Base-by-base conservation (phyloP, 164 flowering plant genomes). In the Dillenia turbinata region DNA sequence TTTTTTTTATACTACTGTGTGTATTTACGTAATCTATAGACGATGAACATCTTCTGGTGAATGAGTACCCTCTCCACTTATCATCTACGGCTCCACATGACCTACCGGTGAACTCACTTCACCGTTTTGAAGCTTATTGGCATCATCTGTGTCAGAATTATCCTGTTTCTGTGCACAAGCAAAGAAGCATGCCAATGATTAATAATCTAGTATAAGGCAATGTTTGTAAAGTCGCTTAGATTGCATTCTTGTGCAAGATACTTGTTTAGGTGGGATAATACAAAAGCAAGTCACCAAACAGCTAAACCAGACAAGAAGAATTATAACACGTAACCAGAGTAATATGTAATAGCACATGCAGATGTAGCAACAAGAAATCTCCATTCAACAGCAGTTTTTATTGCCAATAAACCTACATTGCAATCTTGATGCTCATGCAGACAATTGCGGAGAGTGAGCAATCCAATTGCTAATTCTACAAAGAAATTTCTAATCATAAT, bases 101-200 rank as follows among this genome's bases (percentile, higher is more conserved):
- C 40, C 40, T 33, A 33, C 40, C 7, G 7, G 40, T 33, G 40
- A 7, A 24, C 54, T 67, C 26, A 61, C 17, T 47, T 72, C 78
- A 1, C 59, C 66, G 52, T 67, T 60, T 55, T 69, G 71, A 44
- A 63, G 69, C 52, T 54, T 61, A n/a, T 49, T 16, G 10, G 40
- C 22, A 15, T 47, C 76, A 43, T 17, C 78, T 26, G 12, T 77
- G 9, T 12, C 44, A 15, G 56, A 16, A 26, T 15, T 26, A 46
- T 57, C 66, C 68, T 70, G 73, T 60, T 67, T 65, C 66, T 61
- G 51, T 52, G 53, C 40, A 49, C 19, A 50, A 57, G 13, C 2
- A 61, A 56, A 54, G 14, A 43, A 44, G 24, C 47, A 10, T 10
- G 15, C 16, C 26, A 49, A 2, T 49, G 4, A 11, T 15, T 40